Evolutionary conservation across 2,329 filamentous ascomycete species (phyloP).

Genomic region (Paraphoma chrysanthemicola): DNA sequence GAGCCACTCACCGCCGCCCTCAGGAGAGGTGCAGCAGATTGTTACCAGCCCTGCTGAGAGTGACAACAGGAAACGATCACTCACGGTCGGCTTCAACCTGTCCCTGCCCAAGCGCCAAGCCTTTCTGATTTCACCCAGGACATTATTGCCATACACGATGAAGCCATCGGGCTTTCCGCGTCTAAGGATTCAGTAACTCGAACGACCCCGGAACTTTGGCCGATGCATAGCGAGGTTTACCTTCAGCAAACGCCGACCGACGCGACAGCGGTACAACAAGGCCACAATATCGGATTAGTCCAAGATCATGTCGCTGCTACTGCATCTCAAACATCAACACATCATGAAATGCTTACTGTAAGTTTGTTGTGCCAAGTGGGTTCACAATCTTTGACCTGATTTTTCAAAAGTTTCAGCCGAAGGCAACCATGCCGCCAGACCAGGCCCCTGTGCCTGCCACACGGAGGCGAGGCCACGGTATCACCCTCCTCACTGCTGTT

Average conservation of each 20-base stretch:
- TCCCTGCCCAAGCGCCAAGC: too few species aligned
- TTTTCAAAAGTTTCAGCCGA: too few species aligned
- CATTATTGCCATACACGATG: not conserved
- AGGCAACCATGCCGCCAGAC: too few species aligned
- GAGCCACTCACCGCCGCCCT: too few species aligned
- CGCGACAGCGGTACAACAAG: not conserved
- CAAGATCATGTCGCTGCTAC: not conserved
- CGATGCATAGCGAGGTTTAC: not conserved
- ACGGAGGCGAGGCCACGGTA: not conserved
- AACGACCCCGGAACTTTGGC: not conserved
- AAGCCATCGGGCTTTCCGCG: too few species aligned
- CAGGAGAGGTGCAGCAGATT: too few species aligned
- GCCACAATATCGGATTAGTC: not conserved
- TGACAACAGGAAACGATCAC: too few species aligned
- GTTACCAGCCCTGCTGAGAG: too few species aligned
- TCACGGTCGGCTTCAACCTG: too few species aligned
- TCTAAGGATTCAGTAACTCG: not conserved
- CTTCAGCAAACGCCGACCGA: not conserved
- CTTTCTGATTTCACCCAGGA: not conserved
- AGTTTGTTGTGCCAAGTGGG: too few species aligned
- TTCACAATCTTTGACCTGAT: too few species aligned
- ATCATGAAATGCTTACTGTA: too few species aligned
- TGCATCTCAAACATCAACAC: not conserved
- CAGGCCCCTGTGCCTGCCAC: not conserved
- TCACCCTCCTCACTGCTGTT: slow-evolving; percentile 14